A percentile compares a stretch with the other conserved stretches of the same genome.
phyloP scores from a whole-genome alignment of 2,329 filamentous ascomycete genomes.

The Cryphonectria naterciae region DNA sequence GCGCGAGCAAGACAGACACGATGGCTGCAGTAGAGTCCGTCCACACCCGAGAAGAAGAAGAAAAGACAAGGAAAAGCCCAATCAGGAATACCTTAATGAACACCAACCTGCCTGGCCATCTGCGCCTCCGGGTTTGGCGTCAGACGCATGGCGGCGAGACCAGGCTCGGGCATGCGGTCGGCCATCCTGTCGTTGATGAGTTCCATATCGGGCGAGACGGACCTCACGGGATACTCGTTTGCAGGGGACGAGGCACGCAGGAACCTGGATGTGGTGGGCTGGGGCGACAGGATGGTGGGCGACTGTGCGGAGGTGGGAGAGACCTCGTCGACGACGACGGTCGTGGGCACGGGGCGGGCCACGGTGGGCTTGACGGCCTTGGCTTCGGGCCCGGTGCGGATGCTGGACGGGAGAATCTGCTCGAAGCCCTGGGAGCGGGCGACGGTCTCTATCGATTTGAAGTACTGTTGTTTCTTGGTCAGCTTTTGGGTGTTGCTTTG shows the following conservation, averaged over 20 bases:
- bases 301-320: constrained; percentile 19
- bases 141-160: constrained; percentile 44
- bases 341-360: constrained; percentile 32
- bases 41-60: background rate
- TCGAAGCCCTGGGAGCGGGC: constrained; percentile 51
- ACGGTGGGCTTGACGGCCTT: constrained; percentile 30
- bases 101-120: constrained; percentile 29
- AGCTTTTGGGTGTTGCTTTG: background rate
- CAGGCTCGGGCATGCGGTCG: constrained; percentile 57
- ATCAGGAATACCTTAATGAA: constrained; percentile 5
- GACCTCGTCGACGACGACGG: constrained; percentile 48
- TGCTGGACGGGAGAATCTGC: constrained; percentile 54
- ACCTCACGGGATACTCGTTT: constrained; percentile 58
- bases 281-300: constrained; percentile 55
- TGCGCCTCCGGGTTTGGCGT: constrained; percentile 55
- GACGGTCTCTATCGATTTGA: constrained; percentile 63
- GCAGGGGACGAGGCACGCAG: constrained; percentile 56
- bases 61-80: background rate
- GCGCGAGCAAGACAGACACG: background rate
- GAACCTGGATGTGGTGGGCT: constrained; percentile 59
- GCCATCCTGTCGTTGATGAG: constrained; percentile 67
- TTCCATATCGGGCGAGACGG: constrained; percentile 60
- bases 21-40: background rate
- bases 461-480: constrained; percentile 46
- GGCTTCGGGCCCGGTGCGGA: constrained; percentile 52